phyloP scores from a whole-genome alignment of 805 yeast genomes.

The Metschnikowia lunata region DNA sequence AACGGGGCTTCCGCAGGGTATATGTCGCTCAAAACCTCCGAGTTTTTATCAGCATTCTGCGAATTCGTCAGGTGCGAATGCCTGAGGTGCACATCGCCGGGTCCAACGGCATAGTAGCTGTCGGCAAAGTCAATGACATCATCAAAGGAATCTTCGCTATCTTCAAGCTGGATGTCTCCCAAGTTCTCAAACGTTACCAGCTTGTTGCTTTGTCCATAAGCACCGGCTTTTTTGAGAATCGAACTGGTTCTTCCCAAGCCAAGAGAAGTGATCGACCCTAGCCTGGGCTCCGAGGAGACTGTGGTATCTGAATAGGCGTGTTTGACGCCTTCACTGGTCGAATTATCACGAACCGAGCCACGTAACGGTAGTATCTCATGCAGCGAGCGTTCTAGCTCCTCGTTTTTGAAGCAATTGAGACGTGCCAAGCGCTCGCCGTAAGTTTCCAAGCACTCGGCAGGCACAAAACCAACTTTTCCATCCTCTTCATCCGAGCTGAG shows the following conservation, averaged over 20 bases:
- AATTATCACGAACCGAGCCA: not conserved
- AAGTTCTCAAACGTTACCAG: slow-evolving; percentile 40
- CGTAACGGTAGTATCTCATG: slow-evolving; percentile 4
- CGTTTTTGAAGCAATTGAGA: slow-evolving; percentile 87
- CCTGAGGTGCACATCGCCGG: slow-evolving; percentile 17
- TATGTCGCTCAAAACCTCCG: slow-evolving; percentile 42
- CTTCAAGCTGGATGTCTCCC: slow-evolving; percentile 24
- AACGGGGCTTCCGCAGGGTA: slow-evolving; percentile 34
- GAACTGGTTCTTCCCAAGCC: slow-evolving; percentile 10
- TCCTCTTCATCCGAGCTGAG: slow-evolving; percentile 40
- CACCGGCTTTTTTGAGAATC: slow-evolving; percentile 14
- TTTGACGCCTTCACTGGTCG: not conserved
- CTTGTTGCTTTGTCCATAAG: slow-evolving; percentile 19
- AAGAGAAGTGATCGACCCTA: not conserved
- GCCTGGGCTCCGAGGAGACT: not conserved
- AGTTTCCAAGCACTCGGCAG: slow-evolving; percentile 92
- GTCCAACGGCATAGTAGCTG: slow-evolving; percentile 20
- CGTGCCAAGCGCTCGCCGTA: slow-evolving; percentile 89
- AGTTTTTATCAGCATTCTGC: slow-evolving; percentile 23
- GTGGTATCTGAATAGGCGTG: not conserved
- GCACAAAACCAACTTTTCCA: slow-evolving; percentile 86
- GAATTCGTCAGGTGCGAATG: not conserved
- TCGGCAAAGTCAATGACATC: slow-evolving; percentile 16
- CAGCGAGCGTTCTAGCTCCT: slow-evolving; percentile 46
- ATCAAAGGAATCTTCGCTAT: slow-evolving; percentile 1